Evolutionary conservation across 2,329 filamentous ascomycete species (phyloP), one percentile per base, ranked within the genome.

Genomic region (Aspergillus neotritici): DNA sequence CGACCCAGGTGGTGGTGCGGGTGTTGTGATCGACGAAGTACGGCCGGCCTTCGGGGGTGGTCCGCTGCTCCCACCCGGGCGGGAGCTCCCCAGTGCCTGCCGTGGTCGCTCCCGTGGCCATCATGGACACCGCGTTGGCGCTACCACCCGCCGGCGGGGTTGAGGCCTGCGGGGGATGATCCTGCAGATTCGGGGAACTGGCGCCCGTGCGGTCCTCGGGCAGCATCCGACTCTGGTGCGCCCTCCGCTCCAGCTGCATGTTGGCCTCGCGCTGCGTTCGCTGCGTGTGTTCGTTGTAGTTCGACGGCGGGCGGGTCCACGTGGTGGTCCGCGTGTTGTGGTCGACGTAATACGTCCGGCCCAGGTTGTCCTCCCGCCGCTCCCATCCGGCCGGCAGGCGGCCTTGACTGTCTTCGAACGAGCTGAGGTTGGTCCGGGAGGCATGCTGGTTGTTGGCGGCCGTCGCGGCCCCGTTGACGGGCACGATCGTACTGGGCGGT

Each of bases 11-110:
- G 0, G 93, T 98, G 1, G 93, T 97, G 52, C 93, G 82, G 8
- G 93, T 97, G 65, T 97, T 98, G 69, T 98, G 93, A 64, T 98
- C 93, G 38, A 98, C 93, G 67, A 96, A 98, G 69, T 98, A 98
- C 7, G 91, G 79, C 39, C 93, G 82, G 21, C 91, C 90, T 73
- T 98, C 93, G 0, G 93, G 91, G 0, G 93, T 98, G 69, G 87
- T 90, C 56, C 93, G 79, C 66, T 96, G 89, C 68, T 98, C 93
- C 93, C 93, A 98, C 21, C 91, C 87, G 14, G 91, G 84, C 31
- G 93, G 93, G 47, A 98, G 81, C 69, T 98, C 93, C 49, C 93
- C 93, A 46, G 88, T 91, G 34, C 93, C 93, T 41, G 91, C 87
- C 53, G 87, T 96, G 13, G 93, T 98, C 40, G 87, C 89, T 49